These are phyloP conservation scores for Fusarium falciforme DNA, from an alignment of 2,329 filamentous ascomycete genomes.

Conservation along the genomic window DNA sequence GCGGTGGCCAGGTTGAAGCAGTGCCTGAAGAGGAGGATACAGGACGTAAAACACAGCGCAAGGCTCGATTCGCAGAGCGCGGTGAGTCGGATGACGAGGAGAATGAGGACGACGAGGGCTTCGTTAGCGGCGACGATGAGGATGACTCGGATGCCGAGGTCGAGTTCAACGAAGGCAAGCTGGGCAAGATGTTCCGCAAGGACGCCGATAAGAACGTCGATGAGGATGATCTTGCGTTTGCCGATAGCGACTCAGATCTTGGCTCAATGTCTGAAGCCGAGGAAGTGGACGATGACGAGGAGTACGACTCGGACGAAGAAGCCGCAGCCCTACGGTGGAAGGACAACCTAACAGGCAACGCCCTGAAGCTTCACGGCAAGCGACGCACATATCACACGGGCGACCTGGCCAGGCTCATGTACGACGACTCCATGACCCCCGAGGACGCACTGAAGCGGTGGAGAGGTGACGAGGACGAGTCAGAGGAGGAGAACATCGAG, in stretches of 20 bases:
- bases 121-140: slow-evolving; percentile 65
- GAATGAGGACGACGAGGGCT: slow-evolving; percentile 62
- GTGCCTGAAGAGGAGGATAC: slow-evolving; percentile 66
- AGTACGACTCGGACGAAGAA: slow-evolving; percentile 72
- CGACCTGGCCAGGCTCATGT: slow-evolving; percentile 89
- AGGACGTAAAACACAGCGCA: slow-evolving; percentile 69
- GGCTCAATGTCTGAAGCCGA: slow-evolving; percentile 79
- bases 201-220: slow-evolving; percentile 62
- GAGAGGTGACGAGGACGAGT: slow-evolving; percentile 73
- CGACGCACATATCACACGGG: slow-evolving; percentile 79
- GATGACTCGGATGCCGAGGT: slow-evolving; percentile 63
- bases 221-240: slow-evolving; percentile 85
- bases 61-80: slow-evolving; percentile 67
- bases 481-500: slow-evolving; percentile 69
- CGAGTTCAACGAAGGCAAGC: slow-evolving; percentile 69
- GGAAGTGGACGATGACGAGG: slow-evolving; percentile 62
- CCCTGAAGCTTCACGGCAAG: slow-evolving; percentile 75
- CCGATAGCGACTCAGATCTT: slow-evolving; percentile 96
- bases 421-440: slow-evolving; percentile 82
- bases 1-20: slow-evolving; percentile 74
- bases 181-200: slow-evolving; percentile 71
- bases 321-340: slow-evolving; percentile 87
- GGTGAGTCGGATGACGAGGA: slow-evolving; percentile 70
- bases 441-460: slow-evolving; percentile 82
- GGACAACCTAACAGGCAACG: slow-evolving; percentile 81